Conservation (phyloP, 2,329 filamentous ascomycete genomes). For the Claviceps arundinis region DNA sequence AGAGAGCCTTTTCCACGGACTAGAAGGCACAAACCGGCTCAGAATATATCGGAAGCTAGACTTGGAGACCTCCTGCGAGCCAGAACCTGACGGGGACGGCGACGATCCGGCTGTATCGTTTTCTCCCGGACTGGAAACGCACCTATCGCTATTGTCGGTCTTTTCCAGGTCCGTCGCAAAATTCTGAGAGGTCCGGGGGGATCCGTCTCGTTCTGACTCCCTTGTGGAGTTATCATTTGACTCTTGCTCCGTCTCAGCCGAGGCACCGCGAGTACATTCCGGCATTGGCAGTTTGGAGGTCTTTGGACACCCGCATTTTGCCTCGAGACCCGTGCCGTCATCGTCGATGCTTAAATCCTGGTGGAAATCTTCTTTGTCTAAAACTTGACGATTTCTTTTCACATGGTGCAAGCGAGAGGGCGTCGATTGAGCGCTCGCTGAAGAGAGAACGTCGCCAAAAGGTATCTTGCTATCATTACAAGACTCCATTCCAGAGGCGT, state of each 20-base stretch:
- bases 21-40: constrained; percentile 12
- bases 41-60: constrained; percentile 13
- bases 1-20: constrained; percentile 13
- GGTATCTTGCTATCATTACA: neutral
- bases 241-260: neutral
- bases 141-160: neutral
- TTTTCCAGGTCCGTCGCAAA: neutral
- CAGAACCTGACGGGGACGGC: neutral
- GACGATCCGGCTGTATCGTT: neutral
- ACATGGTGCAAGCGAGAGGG: neutral
- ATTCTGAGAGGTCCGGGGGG: no score
- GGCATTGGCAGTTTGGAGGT: neutral
- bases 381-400: neutral
- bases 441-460: neutral
- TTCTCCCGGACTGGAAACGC: neutral
- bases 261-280: neutral
- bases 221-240: neutral
- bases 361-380: neutral
- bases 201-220: neutral
- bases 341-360: neutral
- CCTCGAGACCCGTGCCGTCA: neutral
- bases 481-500: neutral
- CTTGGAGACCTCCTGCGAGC: constrained; percentile 3
- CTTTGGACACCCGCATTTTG: neutral
- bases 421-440: constrained; percentile 1